Conservation (phyloP, 306 rosid genomes). For the Calophaca sinica region DNA sequence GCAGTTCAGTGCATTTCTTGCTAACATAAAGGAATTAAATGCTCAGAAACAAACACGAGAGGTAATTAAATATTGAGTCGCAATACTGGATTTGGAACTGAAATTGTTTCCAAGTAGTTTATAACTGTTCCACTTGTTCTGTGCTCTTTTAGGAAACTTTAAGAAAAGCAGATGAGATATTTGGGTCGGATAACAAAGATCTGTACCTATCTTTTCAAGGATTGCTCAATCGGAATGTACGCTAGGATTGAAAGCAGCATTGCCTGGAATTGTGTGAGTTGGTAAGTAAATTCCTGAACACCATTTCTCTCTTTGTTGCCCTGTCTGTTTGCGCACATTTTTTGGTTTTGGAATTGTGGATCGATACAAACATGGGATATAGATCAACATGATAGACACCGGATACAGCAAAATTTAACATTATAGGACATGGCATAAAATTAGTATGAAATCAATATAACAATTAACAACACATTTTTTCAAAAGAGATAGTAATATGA, state of each 20-base stretch:
- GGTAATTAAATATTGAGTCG: conserved; percentile 55
- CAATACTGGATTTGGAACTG: conserved; percentile 33
- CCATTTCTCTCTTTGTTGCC: conserved; percentile 26
- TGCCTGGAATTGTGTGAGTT: conserved; percentile 45
- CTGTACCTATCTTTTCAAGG: conserved; percentile 92
- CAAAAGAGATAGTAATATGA: no score
- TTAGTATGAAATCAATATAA: no score
- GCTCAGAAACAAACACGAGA: conserved; percentile 97
- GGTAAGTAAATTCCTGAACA: conserved; percentile 50
- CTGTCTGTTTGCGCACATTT: background rate
- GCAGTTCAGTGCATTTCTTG: conserved; percentile 98
- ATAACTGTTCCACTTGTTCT: conserved; percentile 35
- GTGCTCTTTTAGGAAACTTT: conserved; percentile 78
- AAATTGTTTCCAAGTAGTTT: conserved; percentile 29
- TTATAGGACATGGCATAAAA: background rate
- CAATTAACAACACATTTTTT: no score
- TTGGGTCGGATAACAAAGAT: conserved; percentile 95
- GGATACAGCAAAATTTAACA: background rate
- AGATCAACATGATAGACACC: background rate
- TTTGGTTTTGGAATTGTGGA: background rate
- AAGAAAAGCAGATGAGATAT: conserved; percentile 95
- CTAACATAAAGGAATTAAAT: conserved; percentile 94
- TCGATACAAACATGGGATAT: background rate
- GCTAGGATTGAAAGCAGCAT: conserved; percentile 52
- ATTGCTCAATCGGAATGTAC: conserved; percentile 82